Evolutionary conservation across 2,329 filamentous ascomycete species (phyloP).

Genomic region (Apiospora sp.): DNA sequence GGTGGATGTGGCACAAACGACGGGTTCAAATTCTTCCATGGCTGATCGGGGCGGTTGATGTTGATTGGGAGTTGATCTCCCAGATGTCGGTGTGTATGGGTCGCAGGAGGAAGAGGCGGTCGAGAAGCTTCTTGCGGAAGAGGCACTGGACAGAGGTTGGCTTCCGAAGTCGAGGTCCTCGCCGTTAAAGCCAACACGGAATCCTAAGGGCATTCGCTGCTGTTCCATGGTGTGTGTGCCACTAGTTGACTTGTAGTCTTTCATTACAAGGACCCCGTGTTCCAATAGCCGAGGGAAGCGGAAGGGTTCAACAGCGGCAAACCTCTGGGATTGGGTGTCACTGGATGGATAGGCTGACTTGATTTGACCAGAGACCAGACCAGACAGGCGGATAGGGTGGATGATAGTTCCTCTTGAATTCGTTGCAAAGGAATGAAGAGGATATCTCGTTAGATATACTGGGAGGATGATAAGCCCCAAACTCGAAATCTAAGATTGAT

Average conservation of each 20-base stretch:
- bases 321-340: neutral
- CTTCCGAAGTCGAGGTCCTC: constrained; percentile 44
- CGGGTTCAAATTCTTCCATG: constrained; percentile 38
- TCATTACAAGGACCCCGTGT: constrained; percentile 7
- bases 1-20: constrained; percentile 36
- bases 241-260: neutral
- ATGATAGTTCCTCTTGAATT: neutral
- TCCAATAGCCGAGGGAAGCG: constrained; percentile 12
- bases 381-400: neutral
- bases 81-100: constrained; percentile 44
- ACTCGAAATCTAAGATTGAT: constrained; percentile 10
- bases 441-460: constrained; percentile 40
- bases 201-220: constrained; percentile 6
- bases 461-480: neutral
- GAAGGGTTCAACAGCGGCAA: neutral
- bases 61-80: constrained; percentile 42
- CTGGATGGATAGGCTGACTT: neutral
- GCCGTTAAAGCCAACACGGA: constrained; percentile 47
- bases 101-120: constrained; percentile 41
- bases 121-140: constrained; percentile 41
- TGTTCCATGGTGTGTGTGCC: constrained; percentile 32
- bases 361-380: too few species aligned
- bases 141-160: constrained; percentile 34
- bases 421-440: constrained; percentile 37
- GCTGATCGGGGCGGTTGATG: constrained; percentile 31